Evolutionary conservation across 129 eudicot species (phyloP).

Genomic region (Arctium lappa): DNA sequence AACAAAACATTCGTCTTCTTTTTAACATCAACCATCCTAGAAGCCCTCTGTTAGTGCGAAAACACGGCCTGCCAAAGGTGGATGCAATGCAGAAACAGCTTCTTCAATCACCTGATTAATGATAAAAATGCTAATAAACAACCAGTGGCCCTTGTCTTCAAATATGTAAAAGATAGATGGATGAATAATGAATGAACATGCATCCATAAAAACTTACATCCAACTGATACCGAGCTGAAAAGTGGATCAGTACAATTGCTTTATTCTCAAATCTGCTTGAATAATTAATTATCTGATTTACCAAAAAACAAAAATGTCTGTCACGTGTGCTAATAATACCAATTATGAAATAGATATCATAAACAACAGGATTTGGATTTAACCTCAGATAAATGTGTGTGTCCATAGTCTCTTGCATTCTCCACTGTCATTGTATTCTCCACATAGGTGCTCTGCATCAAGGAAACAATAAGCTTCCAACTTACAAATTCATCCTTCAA

Average conservation of each 20-base stretch:
- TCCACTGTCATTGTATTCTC: conserved; percentile 60
- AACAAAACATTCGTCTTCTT: background rate
- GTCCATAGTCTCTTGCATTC: conserved; percentile 94
- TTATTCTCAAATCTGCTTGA: conserved; percentile 79
- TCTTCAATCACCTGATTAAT: conserved; percentile 63
- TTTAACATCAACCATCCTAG: conserved; percentile 20
- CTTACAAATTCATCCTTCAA: background rate
- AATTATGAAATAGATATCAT: background rate
- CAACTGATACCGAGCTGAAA: conserved; percentile 88
- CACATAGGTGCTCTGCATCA: conserved; percentile 71
- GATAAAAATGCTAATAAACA: background rate
- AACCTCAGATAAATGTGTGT: conserved; percentile 94
- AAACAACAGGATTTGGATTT: background rate
- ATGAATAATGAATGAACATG: background rate
- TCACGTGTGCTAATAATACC: background rate
- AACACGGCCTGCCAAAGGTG: conserved; percentile 80
- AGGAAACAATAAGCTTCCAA: background rate
- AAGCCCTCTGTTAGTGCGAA: conserved; percentile 86
- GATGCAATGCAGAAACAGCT: conserved; percentile 63
- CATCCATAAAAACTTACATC: conserved; percentile 49
- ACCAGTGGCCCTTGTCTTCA: background rate
- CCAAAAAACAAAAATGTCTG: conserved; percentile 9
- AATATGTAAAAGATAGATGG: background rate
- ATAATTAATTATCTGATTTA: conserved; percentile 53
- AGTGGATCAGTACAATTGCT: conserved; percentile 94